Base-by-base conservation (phyloP, 345 rosid genomes). In the Toxicodendron radicans region DNA sequence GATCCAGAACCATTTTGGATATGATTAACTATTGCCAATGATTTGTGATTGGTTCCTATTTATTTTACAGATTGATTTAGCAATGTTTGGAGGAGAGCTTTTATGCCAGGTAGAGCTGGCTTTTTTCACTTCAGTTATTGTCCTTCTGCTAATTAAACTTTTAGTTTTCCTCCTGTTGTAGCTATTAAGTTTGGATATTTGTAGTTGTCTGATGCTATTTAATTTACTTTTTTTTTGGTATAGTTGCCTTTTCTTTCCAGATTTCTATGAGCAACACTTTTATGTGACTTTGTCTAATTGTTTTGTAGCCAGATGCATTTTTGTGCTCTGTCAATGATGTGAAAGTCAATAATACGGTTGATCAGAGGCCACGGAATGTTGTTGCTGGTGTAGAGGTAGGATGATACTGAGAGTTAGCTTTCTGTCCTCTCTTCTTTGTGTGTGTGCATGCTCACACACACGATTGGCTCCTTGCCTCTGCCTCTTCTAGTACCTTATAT, bases 251-350 rank as follows among this genome's bases (percentile, higher is more conserved):
- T 63, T 64, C 35, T 12, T 69, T 57, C 57, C 9, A 9, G n/a
- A 1, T 27, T 11, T 43, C 62, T 41, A 41, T 24, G 53, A 66
- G 68, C 53, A 17, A 70, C 70, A 75, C 16, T 60, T 71, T 78
- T 68, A 64, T 80, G 71, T 80, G 74, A 79, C 72, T 75, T 70
- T 58, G 56, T 77, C 53, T 60, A 58, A 62, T 71, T 86, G 74
- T 66, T 84, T 73, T 90, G 84, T 87, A 96, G 99, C 95, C 97
- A 87, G 99, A 96, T 90, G 94, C 98, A 75, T 96, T 96, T 78
- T 93, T 96, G 67, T 96, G 97, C 82, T 96, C 98, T 10, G 72
- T 96, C 76, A 87, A 87, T 81, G 97, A 93, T 81, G 99, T 96
- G 70, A 96, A 92, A 82, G 94, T 96, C 79, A 78, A 75, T 79